Conservation (phyloP, 352 stramenopile species). For the Phytopythium vexans region DNA sequence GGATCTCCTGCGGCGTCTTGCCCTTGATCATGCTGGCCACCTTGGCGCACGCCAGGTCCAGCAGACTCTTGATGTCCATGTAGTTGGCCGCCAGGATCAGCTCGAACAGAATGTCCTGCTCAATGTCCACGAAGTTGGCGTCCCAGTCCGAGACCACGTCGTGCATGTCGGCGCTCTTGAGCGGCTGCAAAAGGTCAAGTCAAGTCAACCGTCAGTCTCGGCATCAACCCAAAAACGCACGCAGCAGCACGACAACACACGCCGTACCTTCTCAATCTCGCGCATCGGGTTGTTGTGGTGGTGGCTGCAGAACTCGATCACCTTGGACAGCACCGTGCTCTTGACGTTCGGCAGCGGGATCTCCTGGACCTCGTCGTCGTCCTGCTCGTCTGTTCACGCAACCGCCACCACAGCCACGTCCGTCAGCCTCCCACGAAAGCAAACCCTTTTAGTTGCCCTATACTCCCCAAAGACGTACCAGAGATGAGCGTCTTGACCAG, state of each 20-base stretch:
- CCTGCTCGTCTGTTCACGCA: slow-evolving; percentile 80
- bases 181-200: slow-evolving; percentile 54
- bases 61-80: slow-evolving; percentile 98
- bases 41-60: slow-evolving; percentile 92
- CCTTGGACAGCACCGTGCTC: slow-evolving; percentile 94
- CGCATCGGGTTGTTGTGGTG: slow-evolving; percentile 98
- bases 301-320: slow-evolving; percentile 96
- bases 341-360: slow-evolving; percentile 99
- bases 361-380: slow-evolving; percentile 94
- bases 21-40: slow-evolving; percentile 93
- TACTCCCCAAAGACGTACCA: slow-evolving; percentile 31
- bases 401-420: slow-evolving; percentile 1
- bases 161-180: slow-evolving; percentile 98
- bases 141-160: slow-evolving; percentile 99
- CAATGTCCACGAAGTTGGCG: slow-evolving; percentile 98
- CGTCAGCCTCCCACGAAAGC: slow-evolving; percentile 1
- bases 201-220: slow-evolving; percentile 4
- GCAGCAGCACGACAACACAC: not conserved
- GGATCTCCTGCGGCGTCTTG: slow-evolving; percentile 99
- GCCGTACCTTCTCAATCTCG: slow-evolving; percentile 97
- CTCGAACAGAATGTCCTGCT: slow-evolving; percentile 99
- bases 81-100: slow-evolving; percentile 99
- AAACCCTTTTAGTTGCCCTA: too few relatives aligned
- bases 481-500: slow-evolving; percentile 98
- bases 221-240: not conserved